phyloP scores from a whole-genome alignment of 768 basidiomycete genomes.

The Suillus occidentalis region DNA sequence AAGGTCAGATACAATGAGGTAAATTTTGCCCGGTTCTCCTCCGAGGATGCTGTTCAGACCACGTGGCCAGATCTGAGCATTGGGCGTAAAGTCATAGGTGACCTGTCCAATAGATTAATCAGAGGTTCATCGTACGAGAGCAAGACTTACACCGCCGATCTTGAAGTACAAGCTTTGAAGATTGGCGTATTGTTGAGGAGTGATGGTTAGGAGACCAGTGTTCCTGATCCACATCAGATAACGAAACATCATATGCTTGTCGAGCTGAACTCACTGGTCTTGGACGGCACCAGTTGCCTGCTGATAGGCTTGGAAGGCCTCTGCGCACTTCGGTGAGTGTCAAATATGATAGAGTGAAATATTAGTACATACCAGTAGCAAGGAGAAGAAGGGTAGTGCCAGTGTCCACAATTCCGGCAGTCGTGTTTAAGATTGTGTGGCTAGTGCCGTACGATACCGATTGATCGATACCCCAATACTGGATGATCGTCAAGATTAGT shows the following conservation, averaged over 20 bases:
- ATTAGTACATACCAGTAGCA: constrained; percentile 34
- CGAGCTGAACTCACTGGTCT: constrained; percentile 41
- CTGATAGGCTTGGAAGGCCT: constrained; percentile 58
- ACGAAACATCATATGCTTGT: not conserved
- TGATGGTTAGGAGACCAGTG: constrained; percentile 24
- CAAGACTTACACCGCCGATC: constrained; percentile 24
- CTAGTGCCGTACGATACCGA: constrained; percentile 31
- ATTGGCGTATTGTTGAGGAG: constrained; percentile 18
- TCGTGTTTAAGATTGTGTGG: constrained; percentile 30
- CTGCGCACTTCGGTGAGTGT: constrained; percentile 25
- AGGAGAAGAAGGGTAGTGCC: constrained; percentile 51
- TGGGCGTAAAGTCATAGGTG: constrained; percentile 56
- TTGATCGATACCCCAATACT: constrained; percentile 45
- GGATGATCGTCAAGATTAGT: not conserved
- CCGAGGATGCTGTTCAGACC: constrained; percentile 56
- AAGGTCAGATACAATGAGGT: constrained; percentile 57
- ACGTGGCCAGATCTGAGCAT: constrained; percentile 74
- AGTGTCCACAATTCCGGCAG: constrained; percentile 46
- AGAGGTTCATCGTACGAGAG: not conserved
- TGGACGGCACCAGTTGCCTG: constrained; percentile 49
- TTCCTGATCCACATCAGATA: not conserved
- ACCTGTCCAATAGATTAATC: constrained; percentile 29
- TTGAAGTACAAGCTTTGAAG: constrained; percentile 23
- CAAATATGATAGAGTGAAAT: not conserved
- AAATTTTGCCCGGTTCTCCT: constrained; percentile 50